Evolutionary conservation across 1,139 yeast genomes (phyloP).

Genomic region (Zygosaccharomyces sapae): DNA sequence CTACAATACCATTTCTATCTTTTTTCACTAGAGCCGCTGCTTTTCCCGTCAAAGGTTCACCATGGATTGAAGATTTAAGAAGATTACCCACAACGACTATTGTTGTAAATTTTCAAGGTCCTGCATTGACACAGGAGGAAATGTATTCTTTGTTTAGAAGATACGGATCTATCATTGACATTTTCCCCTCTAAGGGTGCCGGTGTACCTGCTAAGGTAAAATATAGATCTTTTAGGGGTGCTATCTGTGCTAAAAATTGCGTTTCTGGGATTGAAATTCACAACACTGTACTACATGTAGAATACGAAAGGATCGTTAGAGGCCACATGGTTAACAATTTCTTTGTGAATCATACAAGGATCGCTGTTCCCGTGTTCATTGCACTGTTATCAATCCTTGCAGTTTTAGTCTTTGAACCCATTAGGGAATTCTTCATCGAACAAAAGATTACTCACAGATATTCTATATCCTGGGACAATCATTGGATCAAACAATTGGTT

Average conservation of each 20-base stretch:
- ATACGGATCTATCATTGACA: slow-evolving; percentile 79
- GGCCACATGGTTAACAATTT: slow-evolving; percentile 52
- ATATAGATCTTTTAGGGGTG: slow-evolving; percentile 57
- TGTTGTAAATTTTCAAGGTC: slow-evolving; percentile 69
- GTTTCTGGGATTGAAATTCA: slow-evolving; percentile 68
- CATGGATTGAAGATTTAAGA: slow-evolving; percentile 93
- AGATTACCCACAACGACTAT: slow-evolving; percentile 64
- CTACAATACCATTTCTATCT: slow-evolving; percentile 31
- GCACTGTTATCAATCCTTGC: slow-evolving; percentile 73
- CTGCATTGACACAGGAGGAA: slow-evolving; percentile 73
- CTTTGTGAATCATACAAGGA: slow-evolving; percentile 70
- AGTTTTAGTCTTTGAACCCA: slow-evolving; percentile 86
- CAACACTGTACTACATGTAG: slow-evolving; percentile 65
- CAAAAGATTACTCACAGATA: slow-evolving; percentile 61
- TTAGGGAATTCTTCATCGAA: slow-evolving; percentile 74
- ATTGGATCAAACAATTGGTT: slow-evolving; percentile 34
- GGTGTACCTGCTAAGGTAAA: slow-evolving; percentile 47
- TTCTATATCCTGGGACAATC: slow-evolving; percentile 39
- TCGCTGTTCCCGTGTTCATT: slow-evolving; percentile 56
- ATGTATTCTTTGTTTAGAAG: slow-evolving; percentile 77
- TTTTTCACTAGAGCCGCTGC: slow-evolving; percentile 45
- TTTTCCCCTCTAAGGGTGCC: slow-evolving; percentile 51
- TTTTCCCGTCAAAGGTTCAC: slow-evolving; percentile 80
- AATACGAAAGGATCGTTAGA: slow-evolving; percentile 55
- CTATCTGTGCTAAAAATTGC: slow-evolving; percentile 88